Evolutionary conservation across 78 protist genomes (phyloP).

Genomic region (Dictyostelium intermedium): DNA sequence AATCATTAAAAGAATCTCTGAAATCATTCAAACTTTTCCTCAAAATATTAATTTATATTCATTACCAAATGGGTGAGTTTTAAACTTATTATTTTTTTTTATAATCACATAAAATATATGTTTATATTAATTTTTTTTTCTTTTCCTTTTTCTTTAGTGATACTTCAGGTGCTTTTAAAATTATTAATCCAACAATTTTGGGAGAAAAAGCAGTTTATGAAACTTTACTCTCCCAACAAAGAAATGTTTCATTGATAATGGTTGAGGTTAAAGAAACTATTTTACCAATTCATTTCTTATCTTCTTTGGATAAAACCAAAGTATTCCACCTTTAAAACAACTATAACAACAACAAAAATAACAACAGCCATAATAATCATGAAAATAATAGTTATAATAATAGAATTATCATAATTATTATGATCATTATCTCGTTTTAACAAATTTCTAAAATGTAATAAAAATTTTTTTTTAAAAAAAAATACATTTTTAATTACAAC

Average conservation of each 20-base stretch:
- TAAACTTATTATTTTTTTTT: background rate
- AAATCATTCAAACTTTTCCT: slow-evolving; percentile 71
- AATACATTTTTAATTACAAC: too few relatives aligned
- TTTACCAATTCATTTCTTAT: slow-evolving; percentile 42
- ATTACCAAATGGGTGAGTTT: background rate
- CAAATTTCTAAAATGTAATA: background rate
- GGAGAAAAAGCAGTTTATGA: slow-evolving; percentile 55
- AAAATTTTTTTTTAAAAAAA: background rate
- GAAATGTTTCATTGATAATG: slow-evolving; percentile 29
- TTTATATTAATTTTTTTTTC: background rate
- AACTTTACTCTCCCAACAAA: slow-evolving; percentile 17
- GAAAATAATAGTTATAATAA: background rate
- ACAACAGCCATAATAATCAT: too few relatives aligned
- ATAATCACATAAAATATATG: background rate
- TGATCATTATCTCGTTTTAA: background rate
- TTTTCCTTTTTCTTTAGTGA: background rate
- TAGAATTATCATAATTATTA: background rate
- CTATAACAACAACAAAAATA: background rate
- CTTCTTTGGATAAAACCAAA: slow-evolving; percentile 36
- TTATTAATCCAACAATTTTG: background rate
- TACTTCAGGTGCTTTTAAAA: background rate
- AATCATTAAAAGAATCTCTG: slow-evolving; percentile 44
- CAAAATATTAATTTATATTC: slow-evolving; percentile 70
- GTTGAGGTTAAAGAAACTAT: slow-evolving; percentile 67
- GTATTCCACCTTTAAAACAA: slow-evolving; percentile 4